Evolutionary conservation across 306 rosid species (phyloP).

Genomic region (Amphicarpaea edgeworthii): DNA sequence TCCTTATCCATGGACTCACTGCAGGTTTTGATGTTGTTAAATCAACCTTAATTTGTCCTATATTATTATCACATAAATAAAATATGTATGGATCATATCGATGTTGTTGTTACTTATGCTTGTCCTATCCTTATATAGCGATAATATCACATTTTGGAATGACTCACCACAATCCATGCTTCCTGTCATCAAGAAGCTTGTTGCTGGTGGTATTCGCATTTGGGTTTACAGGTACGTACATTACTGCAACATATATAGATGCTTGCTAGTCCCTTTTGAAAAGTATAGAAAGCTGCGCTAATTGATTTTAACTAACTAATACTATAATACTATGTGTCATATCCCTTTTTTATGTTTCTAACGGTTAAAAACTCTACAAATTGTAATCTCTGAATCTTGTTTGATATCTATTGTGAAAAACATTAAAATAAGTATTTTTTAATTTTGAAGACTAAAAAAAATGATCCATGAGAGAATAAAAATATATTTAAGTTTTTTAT

Average conservation of each 20-base stretch:
- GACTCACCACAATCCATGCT: slow-evolving; percentile 75
- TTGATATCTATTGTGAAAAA: too few relatives aligned
- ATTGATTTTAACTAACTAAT: neutral
- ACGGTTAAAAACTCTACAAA: too few relatives aligned
- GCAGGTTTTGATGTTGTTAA: slow-evolving; percentile 59
- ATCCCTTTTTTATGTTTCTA: too few relatives aligned
- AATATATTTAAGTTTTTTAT: too few relatives aligned
- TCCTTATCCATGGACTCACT: slow-evolving; percentile 62
- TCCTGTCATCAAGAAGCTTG: slow-evolving; percentile 69
- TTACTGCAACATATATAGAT: neutral
- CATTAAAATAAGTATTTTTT: too few relatives aligned
- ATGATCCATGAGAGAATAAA: too few relatives aligned
- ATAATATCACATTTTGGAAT: slow-evolving; percentile 61
- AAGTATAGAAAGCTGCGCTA: neutral
- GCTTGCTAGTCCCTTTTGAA: neutral
- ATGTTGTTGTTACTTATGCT: neutral
- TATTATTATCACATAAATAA: neutral
- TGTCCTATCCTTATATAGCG: slow-evolving; percentile 51
- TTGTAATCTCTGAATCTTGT: too few relatives aligned
- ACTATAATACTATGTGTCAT: too few relatives aligned
- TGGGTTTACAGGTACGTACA: slow-evolving; percentile 77
- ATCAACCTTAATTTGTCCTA: neutral
- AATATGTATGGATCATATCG: too few relatives aligned
- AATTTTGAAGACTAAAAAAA: too few relatives aligned
- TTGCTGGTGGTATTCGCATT: slow-evolving; percentile 72